Base-by-base conservation (phyloP, 495 filamentous ascomycete genomes). In the Paragyromitra xinjiangensis region DNA sequence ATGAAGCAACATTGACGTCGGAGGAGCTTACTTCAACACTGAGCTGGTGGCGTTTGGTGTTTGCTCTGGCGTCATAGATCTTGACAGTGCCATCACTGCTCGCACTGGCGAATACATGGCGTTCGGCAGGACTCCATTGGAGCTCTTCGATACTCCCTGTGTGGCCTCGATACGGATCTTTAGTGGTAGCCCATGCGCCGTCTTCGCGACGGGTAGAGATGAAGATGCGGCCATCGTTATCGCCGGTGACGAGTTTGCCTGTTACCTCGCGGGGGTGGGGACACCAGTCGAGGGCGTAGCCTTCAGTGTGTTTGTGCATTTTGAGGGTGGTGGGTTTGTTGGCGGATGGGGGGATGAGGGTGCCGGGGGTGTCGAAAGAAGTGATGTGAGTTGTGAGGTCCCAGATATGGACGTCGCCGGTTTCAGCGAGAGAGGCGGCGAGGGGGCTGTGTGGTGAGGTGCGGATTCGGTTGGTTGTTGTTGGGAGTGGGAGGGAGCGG, bases 241-340 rank as follows among this genome's bases (percentile, higher is more conserved):
- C 95, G 79, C 95, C 95, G 0, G 95, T 97, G 64, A 96, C 83
- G 3, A 99, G 90, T 84, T 95, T 96, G 45, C 94, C 94, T 34
- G 84, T 84, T 5, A 86, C 83, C 39, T 93, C 87, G 11, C 92
- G 85, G 0, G 92, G 91, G 12, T 93, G 85, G 0, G 93, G 92
- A 37, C 94, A 97, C 95, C 95, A 99, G 83, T 97, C 95, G 14
- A 99, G 84, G 0, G 93, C 95, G 82, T 98, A 99, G 58, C 95
- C 95, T 85, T 99, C 95, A 8, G 90, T 85, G 84, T 92, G 94
- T 14, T 64, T 68, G 87, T 99, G 95, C 84, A 95, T 93, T 72
- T 91, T 89, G 71, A 98, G 91, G 12, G 93, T 97, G 26, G 95
- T 83, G 34, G 95, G 93, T 82, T 95, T 95, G 75, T 91, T 94